Base-by-base conservation (phyloP, 805 yeast species). In the Ogataea corticis region DNA sequence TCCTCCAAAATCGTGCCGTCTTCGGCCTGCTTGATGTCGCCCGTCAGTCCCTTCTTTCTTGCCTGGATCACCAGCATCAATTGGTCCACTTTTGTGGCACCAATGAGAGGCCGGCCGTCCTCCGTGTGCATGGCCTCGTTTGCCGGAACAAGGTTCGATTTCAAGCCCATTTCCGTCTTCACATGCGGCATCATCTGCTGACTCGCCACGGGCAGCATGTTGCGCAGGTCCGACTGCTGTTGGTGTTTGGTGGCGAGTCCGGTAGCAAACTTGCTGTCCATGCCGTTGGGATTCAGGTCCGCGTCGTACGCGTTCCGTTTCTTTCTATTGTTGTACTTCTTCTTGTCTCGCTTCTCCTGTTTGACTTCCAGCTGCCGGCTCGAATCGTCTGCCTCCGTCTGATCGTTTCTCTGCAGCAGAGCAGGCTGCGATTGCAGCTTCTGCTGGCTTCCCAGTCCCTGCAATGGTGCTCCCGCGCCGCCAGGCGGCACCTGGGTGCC, bases 61-160 rank as follows among this genome's bases (percentile, higher is more conserved):
- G 96, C 96, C 64, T 91, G 96, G 43, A 91, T 85, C 31, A 89
- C 87, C 39, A 91, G 72, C 97, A 91, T 89, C 58, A 91, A 70
- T 57, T 85, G 95, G 66, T 91, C 98, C 21, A 91, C 87, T 59
- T 87, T 87, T 0, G 96, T 91, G 3, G 91, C 89, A 2, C 96
- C 96, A 5, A 88, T 64, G 17, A 84, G 67, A 3, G 90, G 88
- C 41, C 87, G 68, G 1, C 85, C 83, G 54, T 82, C 87, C 36
- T 82, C 86, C 2, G 77, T 59, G 37, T 70, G 71, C 16, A 69
- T 67, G 37, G 72, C 65, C 40, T 74, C 77, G 46, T 72, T 77
- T 0, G 75, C 76, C 7, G 80, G 69, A 15, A 76, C 71, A 33
- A 72, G 57, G 11, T 63, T 66, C 3, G 48, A 49, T 18, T 45